phyloP scores from a whole-genome alignment of 306 rosid species.

The Alnus glutinosa region DNA sequence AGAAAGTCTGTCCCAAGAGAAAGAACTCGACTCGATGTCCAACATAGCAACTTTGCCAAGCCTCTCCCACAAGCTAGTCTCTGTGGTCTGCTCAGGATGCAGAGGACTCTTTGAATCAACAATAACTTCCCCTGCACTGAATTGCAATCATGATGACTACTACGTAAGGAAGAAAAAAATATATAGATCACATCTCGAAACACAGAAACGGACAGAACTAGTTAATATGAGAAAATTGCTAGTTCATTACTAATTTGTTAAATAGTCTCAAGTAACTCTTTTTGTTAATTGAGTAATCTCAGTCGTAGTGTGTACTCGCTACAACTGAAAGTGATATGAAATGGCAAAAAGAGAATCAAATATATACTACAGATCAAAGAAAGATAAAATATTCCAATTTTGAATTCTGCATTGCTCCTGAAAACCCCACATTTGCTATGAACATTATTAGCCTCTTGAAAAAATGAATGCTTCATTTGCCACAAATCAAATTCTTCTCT shows the following conservation, averaged over 20 bases:
- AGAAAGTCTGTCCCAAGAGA: slow-evolving; percentile 79
- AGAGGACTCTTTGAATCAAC: slow-evolving; percentile 35
- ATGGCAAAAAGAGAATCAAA: neutral
- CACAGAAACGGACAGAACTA: neutral
- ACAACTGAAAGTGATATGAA: neutral
- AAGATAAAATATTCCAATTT: neutral
- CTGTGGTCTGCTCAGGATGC: slow-evolving; percentile 52
- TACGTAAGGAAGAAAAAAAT: neutral
- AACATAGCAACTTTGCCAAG: slow-evolving; percentile 80
- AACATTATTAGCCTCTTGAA: neutral
- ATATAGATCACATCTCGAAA: neutral
- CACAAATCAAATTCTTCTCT: neutral
- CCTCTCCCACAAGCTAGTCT: slow-evolving; percentile 83
- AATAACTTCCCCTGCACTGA: slow-evolving; percentile 54
- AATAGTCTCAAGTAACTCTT: neutral
- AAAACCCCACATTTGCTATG: neutral
- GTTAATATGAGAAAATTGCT: neutral
- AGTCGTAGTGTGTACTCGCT: no score
- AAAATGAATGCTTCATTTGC: neutral
- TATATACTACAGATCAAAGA: neutral
- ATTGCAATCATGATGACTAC: slow-evolving; percentile 25
- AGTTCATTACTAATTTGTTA: neutral
- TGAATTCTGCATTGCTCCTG: neutral
- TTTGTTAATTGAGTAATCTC: neutral
- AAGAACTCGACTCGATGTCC: slow-evolving; percentile 69